Evolutionary conservation across 2,329 filamentous ascomycete species (phyloP), one percentile per base, ranked within the genome.

Genomic region (Penicillium thymicola): DNA sequence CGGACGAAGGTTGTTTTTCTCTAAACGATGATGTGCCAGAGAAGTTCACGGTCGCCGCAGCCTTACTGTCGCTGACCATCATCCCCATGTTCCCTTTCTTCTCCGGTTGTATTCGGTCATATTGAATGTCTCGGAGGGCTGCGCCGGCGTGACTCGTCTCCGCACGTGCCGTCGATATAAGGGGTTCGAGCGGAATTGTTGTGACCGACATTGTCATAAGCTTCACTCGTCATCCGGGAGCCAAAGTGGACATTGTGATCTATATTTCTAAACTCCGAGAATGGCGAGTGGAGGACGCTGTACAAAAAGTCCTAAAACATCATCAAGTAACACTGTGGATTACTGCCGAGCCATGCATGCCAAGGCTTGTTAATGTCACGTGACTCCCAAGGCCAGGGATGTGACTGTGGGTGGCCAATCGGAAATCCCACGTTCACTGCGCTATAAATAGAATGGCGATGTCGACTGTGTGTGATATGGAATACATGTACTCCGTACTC

Each of bases 1-100:
- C 41, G 44, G 54, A 16, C 18, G 46, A 18, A 5, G 41, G 44
- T 23, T 51, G 51, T 44, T 63, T 65, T 47, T 65, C 58, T 27
- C 42, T 46, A 40, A 50, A 37, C 23, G 51, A 27, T 6, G 44
- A 14, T n/a, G 27, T 47, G 38, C 37, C 36, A 27, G 37, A 25
- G 8, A 23, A 28, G 0, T 43, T 32, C 42, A 28, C 41, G 28
- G 21, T 13, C 6, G 25, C 13, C 13, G 8, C 7, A 21, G 16
- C 13, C 7, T 42, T 40, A 13, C 8, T 27, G 9, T 52, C 21
- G 11, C 42, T 23, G 13, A 10, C n/a, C 16, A 37, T 28, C 23
- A 30, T 18, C 16, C 4, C 27, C 14, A 21, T 0, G 3, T 16
- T 14, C 8, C 13, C 13, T 23, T 52, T 37, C 13, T 18, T 32